These are phyloP conservation scores for Solanum hybrid DNA, from an alignment of 305 asterid genomes.

Conservation along the genomic window DNA sequence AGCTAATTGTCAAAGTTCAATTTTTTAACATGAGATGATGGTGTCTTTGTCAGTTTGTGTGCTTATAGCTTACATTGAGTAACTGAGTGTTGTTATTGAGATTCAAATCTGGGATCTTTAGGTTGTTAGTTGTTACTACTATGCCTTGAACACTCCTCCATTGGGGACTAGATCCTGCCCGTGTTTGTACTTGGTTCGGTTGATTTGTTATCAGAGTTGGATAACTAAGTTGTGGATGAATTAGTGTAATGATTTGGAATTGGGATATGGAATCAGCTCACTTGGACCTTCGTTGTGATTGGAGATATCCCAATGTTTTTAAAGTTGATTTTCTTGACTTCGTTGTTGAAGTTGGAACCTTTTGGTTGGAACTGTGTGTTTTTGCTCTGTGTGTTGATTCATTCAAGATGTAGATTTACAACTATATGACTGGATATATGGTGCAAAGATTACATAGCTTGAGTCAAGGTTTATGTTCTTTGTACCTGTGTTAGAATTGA, in stretches of 20 bases:
- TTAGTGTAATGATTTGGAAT: neutral
- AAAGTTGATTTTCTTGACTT: neutral
- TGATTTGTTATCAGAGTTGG: neutral
- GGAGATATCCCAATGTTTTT: neutral
- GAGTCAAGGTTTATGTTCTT: neutral
- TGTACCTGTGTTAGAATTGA: neutral
- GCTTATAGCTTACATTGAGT: neutral
- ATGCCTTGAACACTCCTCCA: neutral
- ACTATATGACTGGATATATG: neutral
- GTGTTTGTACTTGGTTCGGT: neutral
- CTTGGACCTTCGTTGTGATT: neutral
- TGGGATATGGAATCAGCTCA: neutral
- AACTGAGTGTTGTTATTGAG: neutral
- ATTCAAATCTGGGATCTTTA: neutral
- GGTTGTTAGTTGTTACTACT: neutral
- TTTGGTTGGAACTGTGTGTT: neutral
- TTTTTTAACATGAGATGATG: neutral
- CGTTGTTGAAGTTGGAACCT: neutral
- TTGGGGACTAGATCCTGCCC: neutral
- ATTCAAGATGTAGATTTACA: neutral
- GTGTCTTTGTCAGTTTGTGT: neutral
- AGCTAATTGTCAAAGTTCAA: neutral
- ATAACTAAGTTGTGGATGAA: neutral
- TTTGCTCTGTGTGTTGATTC: neutral
- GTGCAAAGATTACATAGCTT: neutral